These are phyloP conservation scores for Aureobasidium sp. DNA, from an alignment of 2,329 filamentous ascomycete genomes.

Conservation along the genomic window DNA sequence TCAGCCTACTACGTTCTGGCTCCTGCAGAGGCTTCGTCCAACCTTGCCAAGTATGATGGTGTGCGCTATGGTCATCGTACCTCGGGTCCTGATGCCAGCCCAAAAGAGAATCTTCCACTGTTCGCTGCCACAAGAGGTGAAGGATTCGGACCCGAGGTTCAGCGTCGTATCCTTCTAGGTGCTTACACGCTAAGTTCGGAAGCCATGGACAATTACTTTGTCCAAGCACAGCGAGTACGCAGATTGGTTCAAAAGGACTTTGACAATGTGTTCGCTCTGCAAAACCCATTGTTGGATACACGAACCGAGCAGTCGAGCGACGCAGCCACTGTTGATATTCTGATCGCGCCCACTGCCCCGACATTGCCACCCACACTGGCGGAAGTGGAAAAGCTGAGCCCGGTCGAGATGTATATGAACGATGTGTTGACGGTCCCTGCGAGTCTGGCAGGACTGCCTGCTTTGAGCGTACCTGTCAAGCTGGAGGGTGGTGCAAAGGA, in stretches of 20 bases:
- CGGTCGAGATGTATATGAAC: slow-evolving; percentile 76
- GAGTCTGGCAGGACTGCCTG: slow-evolving; percentile 82
- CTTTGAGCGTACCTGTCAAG: slow-evolving; percentile 67
- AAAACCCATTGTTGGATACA: slow-evolving; percentile 55
- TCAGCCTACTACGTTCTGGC: slow-evolving; percentile 94
- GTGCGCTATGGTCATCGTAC: slow-evolving; percentile 70
- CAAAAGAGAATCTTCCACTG: slow-evolving; percentile 32
- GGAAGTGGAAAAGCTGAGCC: slow-evolving; percentile 44
- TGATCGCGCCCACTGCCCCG: slow-evolving; percentile 81
- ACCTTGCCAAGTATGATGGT: slow-evolving; percentile 93
- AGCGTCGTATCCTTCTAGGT: slow-evolving; percentile 77
- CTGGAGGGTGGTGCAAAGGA: slow-evolving; percentile 12
- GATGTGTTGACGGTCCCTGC: slow-evolving; percentile 95
- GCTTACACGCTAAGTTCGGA: slow-evolving; percentile 83
- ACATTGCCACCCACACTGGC: slow-evolving; percentile 59
- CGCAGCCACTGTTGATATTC: slow-evolving; percentile 59
- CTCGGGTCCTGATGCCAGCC: slow-evolving; percentile 41
- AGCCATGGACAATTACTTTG: slow-evolving; percentile 93
- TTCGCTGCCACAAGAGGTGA: slow-evolving; percentile 67
- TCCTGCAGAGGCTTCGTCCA: slow-evolving; percentile 89
- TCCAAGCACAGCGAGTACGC: slow-evolving; percentile 83
- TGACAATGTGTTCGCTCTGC: slow-evolving; percentile 61
- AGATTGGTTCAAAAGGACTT: slow-evolving; percentile 81
- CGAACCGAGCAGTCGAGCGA: not conserved
- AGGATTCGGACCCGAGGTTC: slow-evolving; percentile 77